phyloP scores from a whole-genome alignment of 139 green algal genomes.

The Chlamydomonas applanata region DNA sequence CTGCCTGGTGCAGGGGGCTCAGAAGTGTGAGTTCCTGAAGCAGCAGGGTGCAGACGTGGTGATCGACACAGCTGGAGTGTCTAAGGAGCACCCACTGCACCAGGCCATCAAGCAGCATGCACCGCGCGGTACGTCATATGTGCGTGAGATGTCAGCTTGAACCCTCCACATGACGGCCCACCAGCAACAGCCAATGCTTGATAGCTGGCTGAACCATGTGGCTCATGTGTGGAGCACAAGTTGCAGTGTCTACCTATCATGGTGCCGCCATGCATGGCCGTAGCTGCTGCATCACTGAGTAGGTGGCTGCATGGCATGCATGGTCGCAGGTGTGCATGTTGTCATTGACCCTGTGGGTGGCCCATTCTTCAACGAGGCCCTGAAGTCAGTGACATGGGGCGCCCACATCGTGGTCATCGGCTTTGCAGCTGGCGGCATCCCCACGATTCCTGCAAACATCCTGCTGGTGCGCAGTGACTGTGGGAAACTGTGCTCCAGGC shows the following conservation, averaged over 20 bases:
- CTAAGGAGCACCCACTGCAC: constrained; percentile 19
- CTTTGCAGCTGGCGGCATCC: constrained; percentile 49
- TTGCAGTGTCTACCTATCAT: too few relatives aligned
- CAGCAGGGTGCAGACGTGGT: constrained; percentile 53
- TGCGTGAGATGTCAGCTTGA: too few relatives aligned
- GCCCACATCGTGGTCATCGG: constrained; percentile 77
- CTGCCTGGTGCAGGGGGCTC: constrained; percentile 21
- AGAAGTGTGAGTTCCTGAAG: constrained; percentile 41
- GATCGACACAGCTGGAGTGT: constrained; percentile 45
- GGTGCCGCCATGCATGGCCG: too few relatives aligned
- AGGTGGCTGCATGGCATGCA: too few relatives aligned
- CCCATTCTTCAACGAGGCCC: constrained; percentile 52
- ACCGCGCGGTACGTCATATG: constrained; percentile 24
- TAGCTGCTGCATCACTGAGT: too few relatives aligned
- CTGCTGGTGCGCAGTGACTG: constrained; percentile 40
- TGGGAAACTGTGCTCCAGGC: not conserved
- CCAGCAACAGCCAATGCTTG: too few relatives aligned
- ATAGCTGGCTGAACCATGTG: too few relatives aligned
- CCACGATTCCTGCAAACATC: constrained; percentile 74
- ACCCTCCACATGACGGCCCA: too few relatives aligned
- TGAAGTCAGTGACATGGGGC: constrained; percentile 74
- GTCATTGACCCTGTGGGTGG: constrained; percentile 88
- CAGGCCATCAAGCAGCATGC: constrained; percentile 33
- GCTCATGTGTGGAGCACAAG: too few relatives aligned
- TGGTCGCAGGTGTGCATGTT: constrained; percentile 68